Conservation (phyloP, 2,329 filamentous ascomycete genomes). For the Didymellaceae sp. region DNA sequence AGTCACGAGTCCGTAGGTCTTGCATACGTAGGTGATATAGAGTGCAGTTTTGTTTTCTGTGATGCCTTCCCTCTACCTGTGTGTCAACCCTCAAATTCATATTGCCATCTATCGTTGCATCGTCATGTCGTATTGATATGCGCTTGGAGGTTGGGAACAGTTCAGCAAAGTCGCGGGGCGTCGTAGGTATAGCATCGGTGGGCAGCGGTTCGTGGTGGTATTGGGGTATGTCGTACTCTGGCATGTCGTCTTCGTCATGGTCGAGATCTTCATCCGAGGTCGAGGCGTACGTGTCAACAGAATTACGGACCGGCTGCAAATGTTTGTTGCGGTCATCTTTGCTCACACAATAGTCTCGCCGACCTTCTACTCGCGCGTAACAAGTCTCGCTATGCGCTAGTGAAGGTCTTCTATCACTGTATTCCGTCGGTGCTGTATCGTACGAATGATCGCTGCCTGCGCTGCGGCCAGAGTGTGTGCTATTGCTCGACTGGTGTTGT, state of each 20-base stretch:
- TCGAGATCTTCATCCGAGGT: conserved; percentile 68
- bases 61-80: conserved; percentile 64
- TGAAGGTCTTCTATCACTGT: conserved; percentile 39
- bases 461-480: conserved; percentile 40
- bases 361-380: conserved; percentile 38
- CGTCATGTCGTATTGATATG: conserved; percentile 85
- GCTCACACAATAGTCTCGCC: conserved; percentile 33
- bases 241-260: conserved; percentile 52
- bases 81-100: conserved; percentile 95
- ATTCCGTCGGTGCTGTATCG: conserved; percentile 45
- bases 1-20: conserved; percentile 83
- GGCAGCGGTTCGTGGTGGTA: conserved; percentile 69
- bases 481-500: conserved; percentile 42
- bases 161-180: conserved; percentile 79
- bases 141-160: conserved; percentile 86
- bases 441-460: conserved; percentile 41
- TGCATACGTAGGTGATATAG: conserved; percentile 97
- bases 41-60: conserved; percentile 68
- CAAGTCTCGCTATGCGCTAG: conserved; percentile 42
- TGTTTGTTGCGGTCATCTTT: conserved; percentile 21
- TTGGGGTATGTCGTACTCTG: conserved; percentile 63
- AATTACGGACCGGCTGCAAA: conserved; percentile 56
- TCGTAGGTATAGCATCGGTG: conserved; percentile 74
- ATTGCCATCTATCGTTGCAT: conserved; percentile 88
- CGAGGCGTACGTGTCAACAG: conserved; percentile 81